Base-by-base conservation (phyloP, 345 rosid species). In the Gossypium turneri region DNA sequence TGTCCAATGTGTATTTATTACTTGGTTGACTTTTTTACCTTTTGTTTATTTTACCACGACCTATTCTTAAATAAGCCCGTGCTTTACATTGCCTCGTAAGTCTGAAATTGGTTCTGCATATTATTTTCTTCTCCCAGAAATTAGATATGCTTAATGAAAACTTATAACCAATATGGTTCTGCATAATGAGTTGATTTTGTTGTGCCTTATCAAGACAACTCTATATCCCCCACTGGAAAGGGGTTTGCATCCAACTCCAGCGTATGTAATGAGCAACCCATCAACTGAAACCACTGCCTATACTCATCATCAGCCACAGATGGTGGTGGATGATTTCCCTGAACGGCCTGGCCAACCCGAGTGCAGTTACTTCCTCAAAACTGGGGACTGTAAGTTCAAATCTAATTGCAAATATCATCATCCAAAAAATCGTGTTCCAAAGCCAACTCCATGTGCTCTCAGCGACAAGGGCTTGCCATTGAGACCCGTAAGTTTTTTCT, bases 341-440 rank as follows among this genome's bases (percentile, higher is more conserved):
- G 94, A 90, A 78, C 92, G 97, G 74, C 98, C 97, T 27, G 97
- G 93, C 79, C 92, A 86, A 76, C 94, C 96, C n/a, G 97, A 89
- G 48, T 95, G 98, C 86, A 83, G 76, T 77, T 93, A 82, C 78
- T 95, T 81, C 73, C 52, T 93, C 48, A 91, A 86, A 88, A 91
- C 91, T 25, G 99, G 99, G 73, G 98, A 91, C 59, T 93, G 99
- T 63, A 95, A 90, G 85, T 95, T 84, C 73, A 95, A 80, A 76
- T 86, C 86, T 78, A 90, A 68, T 73, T 95, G 98, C 97, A 95
- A 85, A 81, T 95, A 79, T 85, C 88, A 93, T 77, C 99, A 95
- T 84, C 98, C 98, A 22, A 93, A 87, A 85, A 83, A 77, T 74
- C 86, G 85, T 22, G 52, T 74, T 68, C 59, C 84, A 9, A 90